These are phyloP conservation scores for Dothideomycetes sp. DNA, from an alignment of 2,329 filamentous ascomycete genomes.

Conservation along the genomic window DNA sequence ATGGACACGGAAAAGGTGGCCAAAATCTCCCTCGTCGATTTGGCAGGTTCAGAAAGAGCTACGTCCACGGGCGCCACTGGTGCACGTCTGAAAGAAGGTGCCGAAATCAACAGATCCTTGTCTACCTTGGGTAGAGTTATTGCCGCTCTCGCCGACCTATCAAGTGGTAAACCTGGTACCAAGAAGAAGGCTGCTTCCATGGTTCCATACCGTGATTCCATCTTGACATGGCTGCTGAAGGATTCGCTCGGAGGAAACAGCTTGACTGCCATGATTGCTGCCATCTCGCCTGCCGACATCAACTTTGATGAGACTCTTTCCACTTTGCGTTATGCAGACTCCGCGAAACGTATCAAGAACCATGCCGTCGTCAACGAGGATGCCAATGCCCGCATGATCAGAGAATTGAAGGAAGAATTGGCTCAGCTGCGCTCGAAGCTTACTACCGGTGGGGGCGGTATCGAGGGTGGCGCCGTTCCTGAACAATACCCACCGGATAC, in stretches of 20 bases:
- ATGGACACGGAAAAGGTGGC: slow-evolving; percentile 98
- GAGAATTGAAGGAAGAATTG: slow-evolving; percentile 92
- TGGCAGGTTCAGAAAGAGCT: slow-evolving; percentile 93
- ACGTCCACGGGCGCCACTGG: slow-evolving; percentile 96
- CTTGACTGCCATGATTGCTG: slow-evolving; percentile 99
- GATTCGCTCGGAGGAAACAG: slow-evolving; percentile 97
- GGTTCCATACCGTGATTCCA: slow-evolving; percentile 93
- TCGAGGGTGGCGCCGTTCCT: slow-evolving; percentile 48
- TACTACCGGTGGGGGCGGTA: slow-evolving; percentile 36
- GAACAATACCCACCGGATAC: slow-evolving; percentile 88
- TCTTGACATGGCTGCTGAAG: slow-evolving; percentile 93
- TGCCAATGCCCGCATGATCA: slow-evolving; percentile 96
- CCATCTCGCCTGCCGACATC: slow-evolving; percentile 95
- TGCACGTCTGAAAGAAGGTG: slow-evolving; percentile 89
- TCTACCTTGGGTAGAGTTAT: slow-evolving; percentile 97
- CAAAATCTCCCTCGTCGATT: slow-evolving; percentile 94
- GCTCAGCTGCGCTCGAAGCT: slow-evolving; percentile 79
- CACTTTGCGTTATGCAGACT: slow-evolving; percentile 92
- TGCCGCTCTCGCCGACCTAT: slow-evolving; percentile 84
- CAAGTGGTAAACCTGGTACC: slow-evolving; percentile 71
- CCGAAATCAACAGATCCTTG: slow-evolving; percentile 94
- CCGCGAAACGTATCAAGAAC: slow-evolving; percentile 98
- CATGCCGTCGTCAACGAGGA: slow-evolving; percentile 98
- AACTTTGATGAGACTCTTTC: slow-evolving; percentile 98
- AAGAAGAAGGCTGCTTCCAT: slow-evolving; percentile 73